Evolutionary conservation across 2,329 filamentous ascomycete genomes (phyloP).

Genomic region (Claviceps capensis): DNA sequence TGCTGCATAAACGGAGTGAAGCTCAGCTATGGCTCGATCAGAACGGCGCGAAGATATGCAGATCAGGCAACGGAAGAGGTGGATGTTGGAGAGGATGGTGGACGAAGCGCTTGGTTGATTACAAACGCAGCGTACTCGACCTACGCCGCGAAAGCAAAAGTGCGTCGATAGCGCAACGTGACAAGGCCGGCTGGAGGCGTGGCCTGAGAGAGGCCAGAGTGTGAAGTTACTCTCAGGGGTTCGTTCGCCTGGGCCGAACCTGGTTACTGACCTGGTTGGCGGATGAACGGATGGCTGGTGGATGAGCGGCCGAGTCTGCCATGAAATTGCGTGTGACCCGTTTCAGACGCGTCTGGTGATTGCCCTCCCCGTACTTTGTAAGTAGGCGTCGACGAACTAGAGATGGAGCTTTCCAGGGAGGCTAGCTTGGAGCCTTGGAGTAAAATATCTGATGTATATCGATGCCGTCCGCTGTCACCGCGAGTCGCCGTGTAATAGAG

Average conservation of each 20-base stretch:
- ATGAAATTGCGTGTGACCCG: constrained; percentile 3
- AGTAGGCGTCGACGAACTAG: not conserved
- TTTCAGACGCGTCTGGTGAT: not conserved
- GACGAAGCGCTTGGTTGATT: not conserved
- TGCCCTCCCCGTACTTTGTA: not conserved
- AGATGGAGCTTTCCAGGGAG: not conserved
- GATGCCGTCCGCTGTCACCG: not conserved
- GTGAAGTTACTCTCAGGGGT: constrained; percentile 2
- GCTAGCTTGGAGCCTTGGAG: not conserved
- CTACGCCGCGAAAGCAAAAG: constrained; percentile 3
- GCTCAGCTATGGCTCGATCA: constrained; percentile 4
- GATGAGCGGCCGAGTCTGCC: not conserved
- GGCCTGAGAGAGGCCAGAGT: constrained; percentile 5
- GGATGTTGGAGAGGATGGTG: not conserved
- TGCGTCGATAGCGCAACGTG: constrained; percentile 3
- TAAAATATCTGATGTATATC: not conserved
- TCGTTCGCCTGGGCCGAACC: constrained; percentile 3
- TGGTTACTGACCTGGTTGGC: constrained; percentile 2
- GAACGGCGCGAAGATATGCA: constrained; percentile 4
- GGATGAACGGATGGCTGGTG: not conserved
- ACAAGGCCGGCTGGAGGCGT: constrained; percentile 1
- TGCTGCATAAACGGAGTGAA: constrained; percentile 4
- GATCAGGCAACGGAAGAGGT: not conserved
- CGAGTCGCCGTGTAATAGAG: not conserved
- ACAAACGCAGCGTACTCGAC: constrained; percentile 1